These are phyloP conservation scores for Monilinia vaccinii-corymbosi DNA, from an alignment of 2,329 filamentous ascomycete genomes.

Conservation along the genomic window DNA sequence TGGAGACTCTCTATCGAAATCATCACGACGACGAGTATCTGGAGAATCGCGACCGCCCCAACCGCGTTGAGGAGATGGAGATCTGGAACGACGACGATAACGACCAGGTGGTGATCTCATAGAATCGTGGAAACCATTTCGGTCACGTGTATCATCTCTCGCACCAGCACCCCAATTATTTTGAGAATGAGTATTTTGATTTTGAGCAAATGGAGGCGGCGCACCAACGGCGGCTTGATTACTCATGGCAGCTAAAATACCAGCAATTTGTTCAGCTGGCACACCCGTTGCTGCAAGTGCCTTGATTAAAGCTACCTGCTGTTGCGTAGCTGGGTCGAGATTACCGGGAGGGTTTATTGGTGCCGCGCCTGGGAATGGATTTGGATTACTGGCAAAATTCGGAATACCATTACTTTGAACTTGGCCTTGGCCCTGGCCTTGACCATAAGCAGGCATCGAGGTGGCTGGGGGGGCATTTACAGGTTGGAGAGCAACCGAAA, in stretches of 20 bases:
- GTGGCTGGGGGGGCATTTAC: conserved; percentile 46
- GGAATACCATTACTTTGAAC: conserved; percentile 32
- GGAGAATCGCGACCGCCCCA: conserved; percentile 56
- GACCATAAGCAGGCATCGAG: conserved; percentile 24
- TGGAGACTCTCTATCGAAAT: conserved; percentile 63
- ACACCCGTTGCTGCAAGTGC: conserved; percentile 67
- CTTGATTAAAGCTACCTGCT: conserved; percentile 68
- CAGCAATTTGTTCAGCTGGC: conserved; percentile 61
- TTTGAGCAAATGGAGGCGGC: conserved; percentile 24
- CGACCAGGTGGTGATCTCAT: conserved; percentile 51
- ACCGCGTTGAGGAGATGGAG: conserved; percentile 68
- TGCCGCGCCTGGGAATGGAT: conserved; percentile 31
- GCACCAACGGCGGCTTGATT: conserved; percentile 23
- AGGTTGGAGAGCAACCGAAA: conserved; percentile 41
- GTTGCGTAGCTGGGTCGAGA: conserved; percentile 47
- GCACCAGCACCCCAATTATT: conserved; percentile 34
- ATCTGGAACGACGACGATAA: conserved; percentile 58
- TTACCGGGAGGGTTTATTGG: conserved; percentile 31
- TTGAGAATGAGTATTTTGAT: conserved; percentile 29
- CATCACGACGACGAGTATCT: conserved; percentile 34
- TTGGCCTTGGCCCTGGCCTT: conserved; percentile 24
- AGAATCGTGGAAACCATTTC: conserved; percentile 39
- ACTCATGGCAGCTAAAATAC: conserved; percentile 35
- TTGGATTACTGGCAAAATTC: conserved; percentile 32
- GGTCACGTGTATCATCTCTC: conserved; percentile 44